Conservation (phyloP, 2,329 filamentous ascomycete species). For the Madurella mycetomatis region DNA sequence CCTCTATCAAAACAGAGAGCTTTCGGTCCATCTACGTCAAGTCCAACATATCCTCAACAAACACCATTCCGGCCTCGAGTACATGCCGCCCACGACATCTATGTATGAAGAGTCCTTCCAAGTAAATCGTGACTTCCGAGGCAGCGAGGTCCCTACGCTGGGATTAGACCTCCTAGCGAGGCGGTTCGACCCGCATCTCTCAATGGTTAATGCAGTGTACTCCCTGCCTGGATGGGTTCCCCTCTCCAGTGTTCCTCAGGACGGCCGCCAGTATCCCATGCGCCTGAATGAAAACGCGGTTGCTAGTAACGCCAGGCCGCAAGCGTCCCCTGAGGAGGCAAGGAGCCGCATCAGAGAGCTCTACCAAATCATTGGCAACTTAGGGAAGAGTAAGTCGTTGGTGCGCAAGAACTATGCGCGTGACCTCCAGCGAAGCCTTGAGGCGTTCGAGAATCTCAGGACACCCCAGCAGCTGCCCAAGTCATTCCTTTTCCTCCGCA, state of each 20-base stretch:
- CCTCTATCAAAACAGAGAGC: constrained; percentile 44
- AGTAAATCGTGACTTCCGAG: neutral
- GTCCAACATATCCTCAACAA: constrained; percentile 40
- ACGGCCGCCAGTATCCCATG: neutral
- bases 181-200: neutral
- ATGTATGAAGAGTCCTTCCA: neutral
- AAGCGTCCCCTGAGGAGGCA: constrained; percentile 1
- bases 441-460: constrained; percentile 24
- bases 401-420: constrained; percentile 29
- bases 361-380: constrained; percentile 29
- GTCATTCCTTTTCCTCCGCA: constrained; percentile 11
- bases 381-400: constrained; percentile 26
- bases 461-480: constrained; percentile 12
- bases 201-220: neutral
- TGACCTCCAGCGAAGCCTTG: constrained; percentile 27
- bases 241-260: constrained; percentile 6
- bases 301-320: constrained; percentile 3
- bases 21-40: constrained; percentile 39
- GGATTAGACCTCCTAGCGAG: constrained; percentile 17
- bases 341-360: constrained; percentile 23
- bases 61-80: constrained; percentile 25
- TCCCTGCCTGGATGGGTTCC: constrained; percentile 5
- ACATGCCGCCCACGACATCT: constrained; percentile 14
- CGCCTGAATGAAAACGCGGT: neutral
- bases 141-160: constrained; percentile 2